Percentiles rank a stretch among this genome's conserved stretches.
phyloP scores from a whole-genome alignment of 78 protist genomes.

The Trichosphaerium sp. region DNA sequence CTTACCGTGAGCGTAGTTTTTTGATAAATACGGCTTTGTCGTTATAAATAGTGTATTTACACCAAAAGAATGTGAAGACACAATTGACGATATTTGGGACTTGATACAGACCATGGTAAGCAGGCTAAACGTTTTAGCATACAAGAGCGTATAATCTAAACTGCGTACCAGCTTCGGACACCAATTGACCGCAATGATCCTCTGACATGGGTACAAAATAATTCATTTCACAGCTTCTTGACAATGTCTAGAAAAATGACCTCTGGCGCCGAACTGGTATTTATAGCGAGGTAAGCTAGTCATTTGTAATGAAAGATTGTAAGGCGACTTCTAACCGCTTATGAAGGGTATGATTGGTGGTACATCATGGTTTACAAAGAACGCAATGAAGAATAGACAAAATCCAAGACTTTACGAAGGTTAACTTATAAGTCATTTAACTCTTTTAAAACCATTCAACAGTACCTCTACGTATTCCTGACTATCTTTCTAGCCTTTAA shows the following conservation, averaged over 20 bases:
- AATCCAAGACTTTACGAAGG: no score
- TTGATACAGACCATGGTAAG: no score
- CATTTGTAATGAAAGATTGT: no score
- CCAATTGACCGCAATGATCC: conserved; percentile 15
- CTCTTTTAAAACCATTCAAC: no score
- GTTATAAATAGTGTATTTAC: conserved; percentile 30
- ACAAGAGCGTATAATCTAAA: background rate
- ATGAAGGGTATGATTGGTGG: conserved; percentile 9
- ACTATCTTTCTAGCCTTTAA: conserved; percentile 12
- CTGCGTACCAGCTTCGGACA: background rate
- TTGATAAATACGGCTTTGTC: conserved; percentile 37
- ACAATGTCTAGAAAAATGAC: no score
- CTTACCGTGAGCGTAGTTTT: conserved; percentile 1
- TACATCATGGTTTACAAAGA: conserved; percentile 6
- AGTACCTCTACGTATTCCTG: no score
- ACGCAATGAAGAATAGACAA: conserved; percentile 4
- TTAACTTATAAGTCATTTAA: no score
- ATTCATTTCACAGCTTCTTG: no score
- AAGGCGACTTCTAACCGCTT: conserved; percentile 11
- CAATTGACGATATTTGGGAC: conserved; percentile 35
- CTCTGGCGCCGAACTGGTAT: no score
- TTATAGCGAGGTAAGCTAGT: no score
- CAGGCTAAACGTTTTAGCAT: background rate
- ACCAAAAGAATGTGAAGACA: conserved; percentile 13
- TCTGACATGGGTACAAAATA: conserved; percentile 5